Percentiles rank a stretch among this genome's conserved stretches.
These are phyloP conservation scores for Parastagonospora avenae DNA, from an alignment of 2,329 filamentous ascomycete species.

Conservation along the genomic window DNA sequence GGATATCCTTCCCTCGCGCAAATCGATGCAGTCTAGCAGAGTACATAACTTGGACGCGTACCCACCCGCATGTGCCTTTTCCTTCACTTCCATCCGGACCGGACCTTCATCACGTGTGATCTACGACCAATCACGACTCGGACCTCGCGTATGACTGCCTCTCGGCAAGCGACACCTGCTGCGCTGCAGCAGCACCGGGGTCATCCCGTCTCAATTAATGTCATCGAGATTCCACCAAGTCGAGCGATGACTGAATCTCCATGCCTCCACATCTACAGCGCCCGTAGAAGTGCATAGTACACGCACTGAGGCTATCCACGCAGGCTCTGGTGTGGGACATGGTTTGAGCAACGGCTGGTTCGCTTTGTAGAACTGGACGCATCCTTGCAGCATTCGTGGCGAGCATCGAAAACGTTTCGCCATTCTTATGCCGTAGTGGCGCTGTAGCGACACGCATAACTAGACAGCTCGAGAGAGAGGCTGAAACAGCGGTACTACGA, in stretches of 20 bases:
- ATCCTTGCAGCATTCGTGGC: neutral
- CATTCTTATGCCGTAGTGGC: neutral
- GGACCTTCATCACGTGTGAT: constrained; percentile 1
- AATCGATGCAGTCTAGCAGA: neutral
- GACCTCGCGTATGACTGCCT: neutral
- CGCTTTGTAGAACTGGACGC: too few relatives aligned
- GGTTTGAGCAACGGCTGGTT: too few relatives aligned
- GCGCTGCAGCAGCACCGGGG: neutral
- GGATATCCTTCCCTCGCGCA: neutral
- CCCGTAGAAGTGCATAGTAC: too few relatives aligned
- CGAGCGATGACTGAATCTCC: too few relatives aligned
- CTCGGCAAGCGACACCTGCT: constrained; percentile 1
- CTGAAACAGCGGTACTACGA: neutral
- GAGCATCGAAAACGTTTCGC: neutral
- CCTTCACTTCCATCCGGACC: neutral
- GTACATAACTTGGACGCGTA: neutral
- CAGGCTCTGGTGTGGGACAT: too few relatives aligned
- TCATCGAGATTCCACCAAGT: too few relatives aligned
- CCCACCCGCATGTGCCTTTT: neutral
- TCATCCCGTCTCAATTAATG: neutral
- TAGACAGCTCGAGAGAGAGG: neutral
- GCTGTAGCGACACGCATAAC: neutral
- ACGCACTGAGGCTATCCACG: too few relatives aligned
- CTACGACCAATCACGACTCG: neutral
- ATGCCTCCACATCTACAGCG: too few relatives aligned